Percentiles rank a stretch among this genome's conserved stretches.
phyloP scores from a whole-genome alignment of 306 rosid genomes.

The Notholithocarpus densiflorus region DNA sequence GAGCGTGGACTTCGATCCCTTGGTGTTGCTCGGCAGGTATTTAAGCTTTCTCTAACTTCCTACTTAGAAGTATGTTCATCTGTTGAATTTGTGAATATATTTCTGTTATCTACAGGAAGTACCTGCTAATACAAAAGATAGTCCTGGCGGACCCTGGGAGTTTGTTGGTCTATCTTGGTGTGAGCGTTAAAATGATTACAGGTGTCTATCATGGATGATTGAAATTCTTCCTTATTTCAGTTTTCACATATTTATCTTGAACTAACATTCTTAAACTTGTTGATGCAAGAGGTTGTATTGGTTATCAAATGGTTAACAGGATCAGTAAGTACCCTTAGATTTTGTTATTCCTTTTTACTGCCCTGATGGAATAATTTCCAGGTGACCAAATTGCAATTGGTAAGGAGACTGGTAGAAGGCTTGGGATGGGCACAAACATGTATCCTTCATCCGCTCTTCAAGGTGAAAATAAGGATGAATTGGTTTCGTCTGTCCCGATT shows the following conservation, averaged over 20 bases:
- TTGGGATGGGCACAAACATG: conserved; percentile 25
- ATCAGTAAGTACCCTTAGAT: too few relatives aligned
- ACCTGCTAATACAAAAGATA: conserved; percentile 54
- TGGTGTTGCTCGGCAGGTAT: conserved; percentile 50
- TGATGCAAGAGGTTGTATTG: too few relatives aligned
- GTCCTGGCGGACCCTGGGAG: conserved; percentile 73
- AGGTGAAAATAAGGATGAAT: conserved; percentile 7
- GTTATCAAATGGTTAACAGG: too few relatives aligned
- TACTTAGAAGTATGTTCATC: not conserved
- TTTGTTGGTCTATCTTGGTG: conserved; percentile 79
- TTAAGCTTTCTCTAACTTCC: not conserved
- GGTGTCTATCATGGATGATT: conserved; percentile 26
- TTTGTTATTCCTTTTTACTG: not conserved
- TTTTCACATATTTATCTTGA: too few relatives aligned
- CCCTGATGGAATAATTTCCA: conserved; percentile 5
- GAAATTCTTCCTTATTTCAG: not conserved
- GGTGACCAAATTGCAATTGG: conserved; percentile 81
- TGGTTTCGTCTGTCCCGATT: conserved; percentile 36
- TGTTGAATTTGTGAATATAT: not conserved
- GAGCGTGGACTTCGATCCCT: too few relatives aligned
- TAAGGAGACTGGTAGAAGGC: conserved; percentile 80
- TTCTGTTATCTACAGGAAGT: conserved; percentile 40
- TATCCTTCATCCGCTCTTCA: too few relatives aligned
- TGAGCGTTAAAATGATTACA: conserved; percentile 74
- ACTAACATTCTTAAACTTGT: too few relatives aligned